Percentiles rank a stretch among this genome's conserved stretches.
phyloP scores from a whole-genome alignment of 2,329 filamentous ascomycete species.

The Diaporthe capsici region DNA sequence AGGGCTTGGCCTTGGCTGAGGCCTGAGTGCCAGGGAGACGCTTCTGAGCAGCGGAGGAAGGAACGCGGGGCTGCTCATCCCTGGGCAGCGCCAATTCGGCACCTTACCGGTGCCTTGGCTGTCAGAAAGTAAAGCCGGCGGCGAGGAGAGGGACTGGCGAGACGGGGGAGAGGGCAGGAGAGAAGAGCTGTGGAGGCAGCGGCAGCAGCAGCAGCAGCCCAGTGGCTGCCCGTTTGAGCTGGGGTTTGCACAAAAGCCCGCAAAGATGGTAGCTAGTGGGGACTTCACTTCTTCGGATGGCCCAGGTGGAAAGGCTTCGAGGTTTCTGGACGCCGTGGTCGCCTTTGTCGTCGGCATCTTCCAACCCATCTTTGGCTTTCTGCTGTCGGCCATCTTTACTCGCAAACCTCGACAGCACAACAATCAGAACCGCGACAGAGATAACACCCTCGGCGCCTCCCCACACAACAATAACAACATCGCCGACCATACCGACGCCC shows the following conservation, averaged over 20 bases:
- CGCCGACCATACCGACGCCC: background rate
- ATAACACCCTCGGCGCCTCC: constrained; percentile 14
- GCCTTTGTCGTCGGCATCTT: constrained; percentile 40
- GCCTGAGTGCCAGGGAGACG: background rate
- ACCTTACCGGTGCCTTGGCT: background rate
- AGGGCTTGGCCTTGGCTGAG: background rate
- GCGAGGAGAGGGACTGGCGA: background rate
- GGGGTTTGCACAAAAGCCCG: background rate
- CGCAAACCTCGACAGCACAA: constrained; percentile 26
- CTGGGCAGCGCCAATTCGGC: background rate
- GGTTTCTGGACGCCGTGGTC: constrained; percentile 36
- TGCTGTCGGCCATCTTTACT: constrained; percentile 35
- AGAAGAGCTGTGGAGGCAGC: background rate
- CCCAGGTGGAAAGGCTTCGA: constrained; percentile 35
- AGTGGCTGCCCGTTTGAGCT: constrained; percentile 34
- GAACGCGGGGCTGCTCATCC: background rate
- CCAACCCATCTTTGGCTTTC: constrained; percentile 35
- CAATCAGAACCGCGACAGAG: constrained; percentile 26
- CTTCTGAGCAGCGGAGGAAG: background rate
- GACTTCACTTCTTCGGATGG: constrained; percentile 32
- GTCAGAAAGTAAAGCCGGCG: background rate
- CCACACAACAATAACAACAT: background rate
- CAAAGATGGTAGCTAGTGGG: constrained; percentile 37
- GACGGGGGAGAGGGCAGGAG: background rate
- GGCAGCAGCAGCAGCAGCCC: constrained; percentile 17